These are phyloP conservation scores for Apiotrichum veenhuisii DNA, from an alignment of 1,284 basidiomycete genomes.

Conservation along the genomic window DNA sequence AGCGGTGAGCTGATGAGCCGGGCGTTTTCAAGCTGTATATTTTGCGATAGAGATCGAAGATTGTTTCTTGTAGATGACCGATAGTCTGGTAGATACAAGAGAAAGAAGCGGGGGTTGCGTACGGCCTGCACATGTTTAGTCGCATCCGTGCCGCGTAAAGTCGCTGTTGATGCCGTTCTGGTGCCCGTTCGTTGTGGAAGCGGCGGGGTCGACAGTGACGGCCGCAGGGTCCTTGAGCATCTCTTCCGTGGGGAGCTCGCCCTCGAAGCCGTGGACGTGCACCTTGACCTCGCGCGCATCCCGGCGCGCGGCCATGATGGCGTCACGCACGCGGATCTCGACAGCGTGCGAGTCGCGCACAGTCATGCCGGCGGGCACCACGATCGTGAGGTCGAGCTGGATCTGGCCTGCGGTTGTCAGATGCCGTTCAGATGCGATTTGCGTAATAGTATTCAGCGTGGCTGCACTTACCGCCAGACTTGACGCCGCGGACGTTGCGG, in stretches of 20 bases:
- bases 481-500: conserved; percentile 66
- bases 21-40: too few species aligned
- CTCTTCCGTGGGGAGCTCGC: not conserved
- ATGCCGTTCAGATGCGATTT: too few species aligned
- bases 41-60: too few species aligned
- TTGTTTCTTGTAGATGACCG: too few species aligned
- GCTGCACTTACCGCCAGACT: conserved; percentile 57
- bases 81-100: not conserved
- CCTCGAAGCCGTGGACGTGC: conserved; percentile 55
- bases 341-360: conserved; percentile 60
- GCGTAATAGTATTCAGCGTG: not conserved
- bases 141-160: conserved; percentile 14
- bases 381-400: conserved; percentile 55
- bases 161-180: conserved; percentile 15
- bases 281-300: conserved; percentile 78
- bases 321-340: conserved; percentile 61
- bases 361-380: conserved; percentile 61
- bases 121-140: not conserved
- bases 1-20: not conserved
- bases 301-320: conserved; percentile 60
- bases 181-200: not conserved
- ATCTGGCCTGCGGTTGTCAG: conserved; percentile 37
- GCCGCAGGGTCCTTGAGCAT: not conserved
- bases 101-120: too few species aligned
- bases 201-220: not conserved